Percentiles rank a stretch among this genome's conserved stretches.
Conservation (phyloP, 2,329 filamentous ascomycete species). For the Helotiales sp. region DNA sequence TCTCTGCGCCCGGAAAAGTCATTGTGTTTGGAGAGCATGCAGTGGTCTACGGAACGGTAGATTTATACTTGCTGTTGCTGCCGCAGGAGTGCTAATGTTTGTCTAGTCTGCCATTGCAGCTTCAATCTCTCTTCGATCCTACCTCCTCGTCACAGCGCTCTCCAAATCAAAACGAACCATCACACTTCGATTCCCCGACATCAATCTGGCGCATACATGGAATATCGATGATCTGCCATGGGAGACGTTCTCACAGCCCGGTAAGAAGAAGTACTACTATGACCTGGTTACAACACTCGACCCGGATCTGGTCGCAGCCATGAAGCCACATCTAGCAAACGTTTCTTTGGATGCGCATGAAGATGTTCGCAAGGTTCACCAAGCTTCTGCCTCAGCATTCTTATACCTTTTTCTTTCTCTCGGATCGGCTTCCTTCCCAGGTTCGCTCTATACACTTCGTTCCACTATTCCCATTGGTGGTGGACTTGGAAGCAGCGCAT, state of each 20-base stretch:
- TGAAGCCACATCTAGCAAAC: slow-evolving; percentile 76
- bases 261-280: slow-evolving; percentile 95
- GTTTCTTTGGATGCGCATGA: slow-evolving; percentile 72
- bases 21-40: slow-evolving; percentile 98
- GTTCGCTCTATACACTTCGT: slow-evolving; percentile 86
- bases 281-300: slow-evolving; percentile 86
- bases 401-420: slow-evolving; percentile 92
- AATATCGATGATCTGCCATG: slow-evolving; percentile 91
- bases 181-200: slow-evolving; percentile 87
- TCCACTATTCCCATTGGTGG: slow-evolving; percentile 94
- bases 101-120: slow-evolving; percentile 86
- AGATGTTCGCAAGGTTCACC: slow-evolving; percentile 81
- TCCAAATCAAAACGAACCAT: slow-evolving; percentile 91
- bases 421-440: slow-evolving; percentile 77
- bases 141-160: slow-evolving; percentile 91
- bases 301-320: slow-evolving; percentile 76
- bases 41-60: slow-evolving; percentile 93
- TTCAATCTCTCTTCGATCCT: slow-evolving; percentile 91
- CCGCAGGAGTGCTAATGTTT: slow-evolving; percentile 15
- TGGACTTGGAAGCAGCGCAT: slow-evolving; percentile 92
- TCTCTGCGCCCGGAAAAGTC: slow-evolving; percentile 96
- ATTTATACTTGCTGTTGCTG: slow-evolving; percentile 26
- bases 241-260: slow-evolving; percentile 76
- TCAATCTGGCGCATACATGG: slow-evolving; percentile 89
- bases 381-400: slow-evolving; percentile 81